Conservation (phyloP, 345 rosid species). For the Carallia pectinifolia region DNA sequence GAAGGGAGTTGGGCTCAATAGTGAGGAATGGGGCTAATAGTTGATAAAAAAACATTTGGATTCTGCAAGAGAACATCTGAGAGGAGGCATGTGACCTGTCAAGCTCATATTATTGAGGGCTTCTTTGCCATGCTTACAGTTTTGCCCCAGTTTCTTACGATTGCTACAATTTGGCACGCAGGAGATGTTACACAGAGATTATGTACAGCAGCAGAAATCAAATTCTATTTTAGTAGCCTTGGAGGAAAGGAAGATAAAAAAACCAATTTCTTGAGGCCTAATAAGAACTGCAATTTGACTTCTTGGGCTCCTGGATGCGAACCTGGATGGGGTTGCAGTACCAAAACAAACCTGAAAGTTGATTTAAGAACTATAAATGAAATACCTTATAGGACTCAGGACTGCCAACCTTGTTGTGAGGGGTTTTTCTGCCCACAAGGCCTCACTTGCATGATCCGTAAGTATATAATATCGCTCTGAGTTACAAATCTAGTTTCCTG, state of each 20-base stretch:
- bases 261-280: conserved; percentile 48
- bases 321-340: conserved; percentile 86
- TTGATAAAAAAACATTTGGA: not conserved
- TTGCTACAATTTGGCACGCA: conserved; percentile 26
- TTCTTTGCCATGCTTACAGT: not conserved
- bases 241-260: conserved; percentile 28
- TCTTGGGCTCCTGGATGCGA: conserved; percentile 85
- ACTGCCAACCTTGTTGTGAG: conserved; percentile 88
- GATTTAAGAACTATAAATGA: conserved; percentile 44
- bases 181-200: conserved; percentile 65
- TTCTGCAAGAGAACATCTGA: too few species aligned
- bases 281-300: conserved; percentile 71
- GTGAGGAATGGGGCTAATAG: too few species aligned
- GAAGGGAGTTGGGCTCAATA: too few species aligned
- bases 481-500: too few species aligned
- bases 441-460: conserved; percentile 95
- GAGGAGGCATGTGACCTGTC: not conserved
- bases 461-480: conserved; percentile 24
- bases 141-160: conserved; percentile 10
- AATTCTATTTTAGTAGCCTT: conserved; percentile 59
- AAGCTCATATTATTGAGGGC: conserved; percentile 1
- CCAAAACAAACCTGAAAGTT: conserved; percentile 30
- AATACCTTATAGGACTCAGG: conserved; percentile 56
- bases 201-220: conserved; percentile 81
- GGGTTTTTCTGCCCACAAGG: conserved; percentile 97